Evolutionary conservation across 805 yeast species (phyloP).

Genomic region (Metschnikowia peoriensis): DNA sequence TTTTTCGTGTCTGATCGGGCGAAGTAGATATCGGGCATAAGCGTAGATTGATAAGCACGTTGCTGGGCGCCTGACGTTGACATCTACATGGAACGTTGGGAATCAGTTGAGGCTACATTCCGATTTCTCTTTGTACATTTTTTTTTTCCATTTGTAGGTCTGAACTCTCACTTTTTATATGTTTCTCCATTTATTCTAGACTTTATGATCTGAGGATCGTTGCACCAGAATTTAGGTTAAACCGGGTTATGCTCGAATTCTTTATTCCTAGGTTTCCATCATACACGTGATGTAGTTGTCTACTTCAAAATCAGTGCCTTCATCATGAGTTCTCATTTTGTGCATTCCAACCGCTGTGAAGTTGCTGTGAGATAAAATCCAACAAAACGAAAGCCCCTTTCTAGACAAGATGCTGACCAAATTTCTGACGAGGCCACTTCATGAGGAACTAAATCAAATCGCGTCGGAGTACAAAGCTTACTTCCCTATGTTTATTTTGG

Average conservation of each 20-base stretch:
- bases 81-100: constrained; percentile 22
- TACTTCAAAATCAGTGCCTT: neutral
- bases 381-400: neutral
- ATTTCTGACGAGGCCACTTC: constrained; percentile 1
- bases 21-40: constrained; percentile 19
- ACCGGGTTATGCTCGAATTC: too few relatives aligned
- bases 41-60: constrained; percentile 23
- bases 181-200: neutral
- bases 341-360: too few relatives aligned
- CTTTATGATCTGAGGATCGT: neutral
- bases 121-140: neutral
- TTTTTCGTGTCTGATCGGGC: constrained; percentile 9
- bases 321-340: too few relatives aligned
- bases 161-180: neutral
- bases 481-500: constrained; percentile 9
- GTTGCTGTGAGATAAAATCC: too few relatives aligned
- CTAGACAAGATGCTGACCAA: neutral
- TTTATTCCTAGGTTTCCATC: neutral
- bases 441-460: constrained; percentile 7
- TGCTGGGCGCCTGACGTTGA: constrained; percentile 28
- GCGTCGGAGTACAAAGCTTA: constrained; percentile 13
- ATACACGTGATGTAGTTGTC: neutral
- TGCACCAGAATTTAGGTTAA: too few relatives aligned
- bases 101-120: constrained; percentile 24
- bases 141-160: neutral